Evolutionary conservation across 2,329 filamentous ascomycete genomes (phyloP).

Genomic region (Xylariales sp.): DNA sequence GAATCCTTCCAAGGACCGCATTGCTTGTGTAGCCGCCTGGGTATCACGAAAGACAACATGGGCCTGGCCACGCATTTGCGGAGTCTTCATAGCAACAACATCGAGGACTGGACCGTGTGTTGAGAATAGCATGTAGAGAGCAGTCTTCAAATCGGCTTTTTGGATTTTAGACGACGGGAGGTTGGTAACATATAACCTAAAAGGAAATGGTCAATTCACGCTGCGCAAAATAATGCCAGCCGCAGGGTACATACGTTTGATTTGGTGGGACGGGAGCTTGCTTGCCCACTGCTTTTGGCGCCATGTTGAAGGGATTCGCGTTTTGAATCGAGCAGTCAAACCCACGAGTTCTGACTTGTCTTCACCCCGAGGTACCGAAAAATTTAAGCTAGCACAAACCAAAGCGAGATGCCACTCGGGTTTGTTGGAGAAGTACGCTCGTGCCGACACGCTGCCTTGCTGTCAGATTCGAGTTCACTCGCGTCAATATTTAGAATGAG

Average conservation of each 20-base stretch:
- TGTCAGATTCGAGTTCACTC: too few relatives aligned
- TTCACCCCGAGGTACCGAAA: too few relatives aligned
- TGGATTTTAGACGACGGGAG: conserved; percentile 82
- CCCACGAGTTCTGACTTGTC: too few relatives aligned
- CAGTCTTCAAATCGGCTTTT: conserved; percentile 80
- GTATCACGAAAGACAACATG: conserved; percentile 88
- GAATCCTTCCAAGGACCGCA: conserved; percentile 83
- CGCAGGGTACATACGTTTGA: conserved; percentile 59
- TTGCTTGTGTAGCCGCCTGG: conserved; percentile 87
- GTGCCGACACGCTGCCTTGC: too few relatives aligned
- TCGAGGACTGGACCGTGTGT: conserved; percentile 92
- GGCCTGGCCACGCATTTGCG: conserved; percentile 93
- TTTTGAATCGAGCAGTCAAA: too few relatives aligned
- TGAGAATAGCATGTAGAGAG: conserved; percentile 89
- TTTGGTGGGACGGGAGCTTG: conserved; percentile 60
- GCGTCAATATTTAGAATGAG: too few relatives aligned
- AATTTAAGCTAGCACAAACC: too few relatives aligned
- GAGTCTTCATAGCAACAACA: conserved; percentile 82
- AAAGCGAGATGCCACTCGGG: too few relatives aligned
- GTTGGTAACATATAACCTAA: conserved; percentile 82
- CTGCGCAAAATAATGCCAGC: conserved; percentile 10
- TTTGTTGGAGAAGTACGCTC: too few relatives aligned
- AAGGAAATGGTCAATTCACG: too few relatives aligned
- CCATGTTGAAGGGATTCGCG: too few relatives aligned
- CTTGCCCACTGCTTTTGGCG: conserved; percentile 33